Conservation (phyloP, 2,329 filamentous ascomycete genomes). For the Rasamsonia emersonii region DNA sequence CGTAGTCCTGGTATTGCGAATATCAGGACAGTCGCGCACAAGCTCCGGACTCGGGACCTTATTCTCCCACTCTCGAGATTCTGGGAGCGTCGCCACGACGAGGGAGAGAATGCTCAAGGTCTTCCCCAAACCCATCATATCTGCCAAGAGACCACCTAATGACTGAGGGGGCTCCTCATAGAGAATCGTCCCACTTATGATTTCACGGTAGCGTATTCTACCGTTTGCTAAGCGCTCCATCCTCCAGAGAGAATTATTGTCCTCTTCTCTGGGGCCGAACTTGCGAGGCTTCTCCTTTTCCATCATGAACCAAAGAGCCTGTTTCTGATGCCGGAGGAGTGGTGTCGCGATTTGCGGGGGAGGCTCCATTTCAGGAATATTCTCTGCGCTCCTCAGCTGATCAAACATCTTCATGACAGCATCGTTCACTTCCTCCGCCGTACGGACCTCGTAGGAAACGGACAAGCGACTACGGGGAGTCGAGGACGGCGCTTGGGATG, state of each 20-base stretch:
- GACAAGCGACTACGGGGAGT: slow-evolving; percentile 16
- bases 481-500: slow-evolving; percentile 17
- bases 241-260: slow-evolving; percentile 71
- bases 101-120: slow-evolving; percentile 79
- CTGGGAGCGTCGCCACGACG: slow-evolving; percentile 55
- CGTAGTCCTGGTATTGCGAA: slow-evolving; percentile 66
- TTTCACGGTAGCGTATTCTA: slow-evolving; percentile 62
- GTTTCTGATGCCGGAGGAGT: slow-evolving; percentile 78
- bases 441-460: slow-evolving; percentile 45
- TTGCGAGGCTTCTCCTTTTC: slow-evolving; percentile 61
- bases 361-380: slow-evolving; percentile 65
- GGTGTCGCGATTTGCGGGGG: slow-evolving; percentile 53
- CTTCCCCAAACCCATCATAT: slow-evolving; percentile 87
- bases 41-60: slow-evolving; percentile 39
- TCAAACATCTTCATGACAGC: slow-evolving; percentile 87
- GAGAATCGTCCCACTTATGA: slow-evolving; percentile 68
- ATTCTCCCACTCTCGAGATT: slow-evolving; percentile 55
- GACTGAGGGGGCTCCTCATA: slow-evolving; percentile 55
- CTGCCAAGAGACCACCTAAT: slow-evolving; percentile 65
- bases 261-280: slow-evolving; percentile 50
- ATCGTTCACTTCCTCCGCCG: slow-evolving; percentile 75
- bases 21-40: slow-evolving; percentile 21
- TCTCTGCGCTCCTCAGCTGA: slow-evolving; percentile 64
- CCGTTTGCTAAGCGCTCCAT: slow-evolving; percentile 49
- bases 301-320: slow-evolving; percentile 80